Conservation (phyloP, 371 early-diverging fungal species). For the Apophysomyces ossiformis region DNA sequence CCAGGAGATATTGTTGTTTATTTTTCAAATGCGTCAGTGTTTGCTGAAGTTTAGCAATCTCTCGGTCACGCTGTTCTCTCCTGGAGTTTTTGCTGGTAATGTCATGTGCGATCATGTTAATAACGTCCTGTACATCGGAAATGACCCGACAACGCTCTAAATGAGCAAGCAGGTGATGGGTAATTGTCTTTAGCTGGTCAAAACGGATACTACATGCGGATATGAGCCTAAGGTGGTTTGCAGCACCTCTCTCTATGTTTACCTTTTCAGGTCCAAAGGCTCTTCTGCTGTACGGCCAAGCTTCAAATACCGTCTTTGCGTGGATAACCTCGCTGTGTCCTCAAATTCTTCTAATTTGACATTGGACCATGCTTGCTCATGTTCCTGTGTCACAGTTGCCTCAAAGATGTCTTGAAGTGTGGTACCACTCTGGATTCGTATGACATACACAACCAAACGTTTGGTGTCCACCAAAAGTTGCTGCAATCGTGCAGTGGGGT, state of each 20-base stretch:
- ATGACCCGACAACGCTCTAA: slow-evolving; percentile 47
- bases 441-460: slow-evolving; percentile 79
- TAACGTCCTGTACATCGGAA: slow-evolving; percentile 82
- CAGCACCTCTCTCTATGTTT: background rate
- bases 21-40: slow-evolving; percentile 85
- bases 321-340: background rate
- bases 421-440: slow-evolving; percentile 83
- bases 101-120: slow-evolving; percentile 90
- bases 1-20: slow-evolving; percentile 79
- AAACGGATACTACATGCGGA: slow-evolving; percentile 32
- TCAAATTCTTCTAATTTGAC: slow-evolving; percentile 56
- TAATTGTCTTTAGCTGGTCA: slow-evolving; percentile 40
- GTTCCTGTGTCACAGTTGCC: slow-evolving; percentile 66
- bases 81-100: slow-evolving; percentile 92
- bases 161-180: slow-evolving; percentile 33
- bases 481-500: slow-evolving; percentile 65
- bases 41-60: slow-evolving; percentile 72
- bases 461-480: slow-evolving; percentile 90
- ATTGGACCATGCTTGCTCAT: slow-evolving; percentile 74
- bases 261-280: slow-evolving; percentile 45
- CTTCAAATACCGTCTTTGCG: slow-evolving; percentile 39
- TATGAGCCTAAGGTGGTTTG: background rate
- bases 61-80: slow-evolving; percentile 75
- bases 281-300: slow-evolving; percentile 30
- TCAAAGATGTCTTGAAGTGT: slow-evolving; percentile 85